Evolutionary conservation across 2,329 filamentous ascomycete species (phyloP).

Genomic region (Hysterium pulicare): DNA sequence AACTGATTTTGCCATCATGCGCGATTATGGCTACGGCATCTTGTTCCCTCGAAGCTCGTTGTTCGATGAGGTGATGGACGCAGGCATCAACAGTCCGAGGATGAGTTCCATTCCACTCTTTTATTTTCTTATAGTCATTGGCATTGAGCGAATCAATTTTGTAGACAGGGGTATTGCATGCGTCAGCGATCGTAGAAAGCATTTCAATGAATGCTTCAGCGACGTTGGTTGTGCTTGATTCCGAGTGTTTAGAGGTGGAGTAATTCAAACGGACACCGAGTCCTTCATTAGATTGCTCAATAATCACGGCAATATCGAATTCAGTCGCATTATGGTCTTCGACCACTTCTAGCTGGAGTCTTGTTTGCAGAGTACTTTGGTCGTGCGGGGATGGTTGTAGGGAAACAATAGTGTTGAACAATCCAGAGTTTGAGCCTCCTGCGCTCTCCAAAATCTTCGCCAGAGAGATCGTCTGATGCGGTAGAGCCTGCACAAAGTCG

Average conservation of each 20-base stretch:
- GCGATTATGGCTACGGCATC: background rate
- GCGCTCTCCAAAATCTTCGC: conserved; percentile 12
- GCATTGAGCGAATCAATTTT: no score
- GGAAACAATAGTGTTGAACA: conserved; percentile 47
- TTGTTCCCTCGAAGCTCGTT: background rate
- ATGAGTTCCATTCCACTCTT: background rate
- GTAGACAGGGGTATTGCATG: no score
- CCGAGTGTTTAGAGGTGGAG: no score
- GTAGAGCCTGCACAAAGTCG: conserved; percentile 41
- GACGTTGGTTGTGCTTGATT: no score
- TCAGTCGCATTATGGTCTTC: background rate
- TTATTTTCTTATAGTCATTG: no score
- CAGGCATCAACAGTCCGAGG: background rate
- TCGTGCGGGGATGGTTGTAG: conserved; percentile 12
- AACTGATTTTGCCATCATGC: background rate
- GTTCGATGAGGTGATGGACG: background rate
- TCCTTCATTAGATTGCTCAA: background rate
- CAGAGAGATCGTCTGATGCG: conserved; percentile 43
- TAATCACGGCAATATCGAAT: background rate
- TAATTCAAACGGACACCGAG: background rate
- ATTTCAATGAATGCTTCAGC: no score
- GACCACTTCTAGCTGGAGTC: background rate
- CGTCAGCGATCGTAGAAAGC: no score
- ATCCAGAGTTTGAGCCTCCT: conserved; percentile 8
- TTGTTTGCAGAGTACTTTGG: conserved; percentile 6